Evolutionary conservation across 306 rosid species (phyloP), one percentile per base, ranked within the genome.

Genomic region (Cicer pinnatifidum): DNA sequence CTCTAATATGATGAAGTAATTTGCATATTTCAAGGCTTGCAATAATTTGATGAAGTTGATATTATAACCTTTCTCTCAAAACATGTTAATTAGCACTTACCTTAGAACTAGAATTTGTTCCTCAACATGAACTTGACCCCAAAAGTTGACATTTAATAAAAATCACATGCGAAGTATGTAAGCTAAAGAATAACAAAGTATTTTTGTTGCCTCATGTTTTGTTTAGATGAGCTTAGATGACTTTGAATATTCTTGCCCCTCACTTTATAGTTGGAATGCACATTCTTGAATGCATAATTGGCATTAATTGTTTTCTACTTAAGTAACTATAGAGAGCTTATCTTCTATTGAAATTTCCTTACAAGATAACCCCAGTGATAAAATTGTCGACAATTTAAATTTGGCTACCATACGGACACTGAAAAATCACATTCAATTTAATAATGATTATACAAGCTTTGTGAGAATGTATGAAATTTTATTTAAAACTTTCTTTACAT

Each of bases 301-400:
- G 3, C 17, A 59, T 11, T 16, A 11, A 6, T 7, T 6, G 16
- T 11, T 59, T 59, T 59, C 1, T 59, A 37, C 3, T 16, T 59
- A 28, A 59, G 2, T 28, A 3, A 59, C 2, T 35, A 0, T 11
- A 8, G 66, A 59, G 11, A 33, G 19, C 11, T 12, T 59, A 59
- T 59, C 66, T 11, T 33, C 66, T 6, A 59, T 59, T 59, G 66
- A 59, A 59, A 59, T 59, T 59, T 6, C 8, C 44, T 59, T 33
- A 33, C 59, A 33, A 59, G 17, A 59, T 33, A 59, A 59, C 43
- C 11, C 9, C 11, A 11, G 0, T 23, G 2, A 28, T 54, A 17
- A 54, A 54, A 54, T 52, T 52, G 11, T 47, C 59, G 9, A 52
- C 6, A 16, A 16, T 8, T 52, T 16, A 8, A 17, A 28, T 52